Conservation (phyloP, 208 protist species). For the Acanthamoeba lenticulata region DNA sequence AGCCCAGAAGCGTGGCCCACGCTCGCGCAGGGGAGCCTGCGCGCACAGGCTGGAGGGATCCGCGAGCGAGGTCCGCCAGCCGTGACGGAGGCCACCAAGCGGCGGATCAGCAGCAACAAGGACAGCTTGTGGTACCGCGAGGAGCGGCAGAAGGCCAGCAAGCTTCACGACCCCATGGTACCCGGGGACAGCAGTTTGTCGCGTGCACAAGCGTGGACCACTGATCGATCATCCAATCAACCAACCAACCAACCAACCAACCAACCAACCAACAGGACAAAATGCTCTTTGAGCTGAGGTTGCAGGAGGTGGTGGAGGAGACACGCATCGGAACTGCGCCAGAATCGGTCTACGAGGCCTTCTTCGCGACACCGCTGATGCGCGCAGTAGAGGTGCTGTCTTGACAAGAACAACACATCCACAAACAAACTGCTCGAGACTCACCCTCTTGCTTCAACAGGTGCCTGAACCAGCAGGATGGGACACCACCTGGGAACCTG, state of each 20-base stretch:
- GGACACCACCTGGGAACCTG: too few species aligned
- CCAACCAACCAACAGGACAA: neutral
- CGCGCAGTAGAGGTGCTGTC: too few species aligned
- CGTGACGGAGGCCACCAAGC: neutral
- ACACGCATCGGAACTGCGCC: neutral
- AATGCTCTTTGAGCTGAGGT: slow-evolving; percentile 6
- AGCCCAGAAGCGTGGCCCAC: too few species aligned
- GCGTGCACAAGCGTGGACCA: neutral
- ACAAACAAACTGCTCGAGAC: too few species aligned
- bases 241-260: neutral
- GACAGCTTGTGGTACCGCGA: slow-evolving; percentile 19
- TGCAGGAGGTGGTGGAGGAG: neutral
- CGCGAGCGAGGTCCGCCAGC: neutral
- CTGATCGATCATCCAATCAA: neutral
- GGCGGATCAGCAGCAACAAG: neutral
- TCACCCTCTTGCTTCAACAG: too few species aligned
- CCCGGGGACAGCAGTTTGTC: neutral
- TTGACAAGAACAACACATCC: too few species aligned
- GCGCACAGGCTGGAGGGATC: neutral
- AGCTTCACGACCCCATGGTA: neutral
- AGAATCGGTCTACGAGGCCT: neutral
- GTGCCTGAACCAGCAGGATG: too few species aligned
- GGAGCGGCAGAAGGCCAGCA: neutral
- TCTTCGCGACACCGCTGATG: neutral
- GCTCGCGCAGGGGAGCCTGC: too few species aligned